Conservation (phyloP, 1,284 basidiomycete genomes). For the Ceratobasidium sp. region DNA sequence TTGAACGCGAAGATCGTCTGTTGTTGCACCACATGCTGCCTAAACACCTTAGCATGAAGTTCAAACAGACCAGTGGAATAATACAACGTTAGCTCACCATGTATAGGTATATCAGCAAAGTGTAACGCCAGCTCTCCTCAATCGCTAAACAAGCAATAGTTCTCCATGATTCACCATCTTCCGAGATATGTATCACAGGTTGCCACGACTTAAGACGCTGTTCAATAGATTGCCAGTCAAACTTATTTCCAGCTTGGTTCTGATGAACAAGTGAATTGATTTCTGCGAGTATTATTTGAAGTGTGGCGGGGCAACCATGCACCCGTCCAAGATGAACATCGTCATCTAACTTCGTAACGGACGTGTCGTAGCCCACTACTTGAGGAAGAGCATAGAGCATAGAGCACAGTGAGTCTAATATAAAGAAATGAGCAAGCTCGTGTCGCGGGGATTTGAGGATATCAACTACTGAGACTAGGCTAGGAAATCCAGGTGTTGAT, state of each 20-base stretch:
- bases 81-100: slow-evolving; percentile 14
- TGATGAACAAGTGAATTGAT: slow-evolving; percentile 30
- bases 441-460: slow-evolving; percentile 1
- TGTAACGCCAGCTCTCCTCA: slow-evolving; percentile 33
- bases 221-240: slow-evolving; percentile 22
- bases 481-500: neutral
- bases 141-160: neutral
- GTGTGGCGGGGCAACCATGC: slow-evolving; percentile 1
- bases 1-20: slow-evolving; percentile 25
- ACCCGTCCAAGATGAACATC: neutral
- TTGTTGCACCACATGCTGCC: neutral
- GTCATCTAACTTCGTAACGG: neutral
- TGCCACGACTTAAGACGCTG: neutral
- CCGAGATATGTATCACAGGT: neutral
- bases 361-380: slow-evolving; percentile 22
- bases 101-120: slow-evolving; percentile 19
- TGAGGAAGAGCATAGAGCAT: slow-evolving; percentile 31
- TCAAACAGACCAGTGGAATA: neutral
- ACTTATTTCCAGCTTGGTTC: neutral
- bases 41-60: neutral
- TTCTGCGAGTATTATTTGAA: slow-evolving; percentile 20
- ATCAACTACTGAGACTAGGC: neutral
- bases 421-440: slow-evolving; percentile 15
- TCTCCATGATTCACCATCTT: slow-evolving; percentile 23
- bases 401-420: slow-evolving; percentile 19